These are phyloP conservation scores for Penicillium hesseltinei DNA, from an alignment of 2,329 filamentous ascomycete species.

Conservation along the genomic window DNA sequence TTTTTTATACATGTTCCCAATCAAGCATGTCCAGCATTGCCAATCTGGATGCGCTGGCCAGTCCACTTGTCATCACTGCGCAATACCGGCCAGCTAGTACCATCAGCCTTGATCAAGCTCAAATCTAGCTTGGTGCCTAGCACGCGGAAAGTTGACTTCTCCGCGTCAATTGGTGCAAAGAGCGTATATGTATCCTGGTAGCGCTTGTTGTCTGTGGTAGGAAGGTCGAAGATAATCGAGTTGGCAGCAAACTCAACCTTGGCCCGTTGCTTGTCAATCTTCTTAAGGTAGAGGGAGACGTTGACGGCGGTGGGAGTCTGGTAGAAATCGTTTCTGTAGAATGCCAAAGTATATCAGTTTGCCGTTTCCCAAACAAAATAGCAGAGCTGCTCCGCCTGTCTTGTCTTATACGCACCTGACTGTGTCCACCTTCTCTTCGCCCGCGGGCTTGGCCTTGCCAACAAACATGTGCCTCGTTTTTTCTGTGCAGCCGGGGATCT, in stretches of 20 bases:
- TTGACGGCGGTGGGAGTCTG: slow-evolving; percentile 84
- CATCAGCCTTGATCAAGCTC: slow-evolving; percentile 69
- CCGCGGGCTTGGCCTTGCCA: slow-evolving; percentile 63
- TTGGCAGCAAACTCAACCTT: slow-evolving; percentile 66
- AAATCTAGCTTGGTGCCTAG: slow-evolving; percentile 88
- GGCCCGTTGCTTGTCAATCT: slow-evolving; percentile 81
- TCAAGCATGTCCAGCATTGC: slow-evolving; percentile 66
- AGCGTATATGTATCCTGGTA: slow-evolving; percentile 73
- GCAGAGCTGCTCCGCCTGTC: background rate
- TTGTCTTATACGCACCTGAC: slow-evolving; percentile 60
- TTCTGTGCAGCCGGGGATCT: slow-evolving; percentile 84
- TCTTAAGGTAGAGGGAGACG: slow-evolving; percentile 92
- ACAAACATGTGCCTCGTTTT: slow-evolving; percentile 83
- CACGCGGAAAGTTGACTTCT: slow-evolving; percentile 74
- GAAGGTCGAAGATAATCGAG: slow-evolving; percentile 72
- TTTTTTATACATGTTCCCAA: slow-evolving; percentile 9
- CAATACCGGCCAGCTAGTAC: slow-evolving; percentile 79
- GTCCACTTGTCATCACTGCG: slow-evolving; percentile 71
- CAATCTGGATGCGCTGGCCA: slow-evolving; percentile 85
- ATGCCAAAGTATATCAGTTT: slow-evolving; percentile 1
- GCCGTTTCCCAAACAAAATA: background rate
- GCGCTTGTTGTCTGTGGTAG: slow-evolving; percentile 82
- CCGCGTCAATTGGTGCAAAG: slow-evolving; percentile 72
- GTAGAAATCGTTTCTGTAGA: slow-evolving; percentile 79
- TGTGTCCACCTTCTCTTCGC: slow-evolving; percentile 73